phyloP scores from a whole-genome alignment of 2,329 filamentous ascomycete genomes.

The Elsinoe perseae region DNA sequence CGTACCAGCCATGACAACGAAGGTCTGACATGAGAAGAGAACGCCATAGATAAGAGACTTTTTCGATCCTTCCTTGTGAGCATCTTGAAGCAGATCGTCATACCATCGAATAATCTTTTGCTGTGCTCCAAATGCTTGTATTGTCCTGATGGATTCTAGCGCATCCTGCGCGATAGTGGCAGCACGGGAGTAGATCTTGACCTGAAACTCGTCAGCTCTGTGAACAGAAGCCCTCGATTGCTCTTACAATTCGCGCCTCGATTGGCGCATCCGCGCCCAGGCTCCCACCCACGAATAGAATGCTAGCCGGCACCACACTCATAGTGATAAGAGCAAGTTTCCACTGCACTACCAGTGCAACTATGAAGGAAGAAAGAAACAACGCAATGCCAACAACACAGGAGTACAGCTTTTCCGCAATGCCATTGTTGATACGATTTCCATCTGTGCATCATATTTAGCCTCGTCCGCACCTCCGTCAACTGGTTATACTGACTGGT shows the following conservation, averaged over 20 bases:
- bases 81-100: constrained; percentile 36
- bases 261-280: constrained; percentile 31
- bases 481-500: constrained; percentile 31
- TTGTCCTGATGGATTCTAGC: constrained; percentile 43
- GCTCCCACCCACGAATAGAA: constrained; percentile 27
- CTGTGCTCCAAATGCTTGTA: constrained; percentile 44
- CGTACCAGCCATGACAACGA: constrained; percentile 36
- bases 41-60: constrained; percentile 39
- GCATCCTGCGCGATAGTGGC: constrained; percentile 45
- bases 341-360: constrained; percentile 37
- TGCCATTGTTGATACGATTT: constrained; percentile 34
- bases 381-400: constrained; percentile 30
- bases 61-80: constrained; percentile 39
- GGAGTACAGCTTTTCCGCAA: constrained; percentile 34
- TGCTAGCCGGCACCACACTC: constrained; percentile 41
- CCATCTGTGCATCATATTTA: constrained; percentile 25
- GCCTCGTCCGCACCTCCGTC: background rate
- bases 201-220: constrained; percentile 8
- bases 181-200: constrained; percentile 37
- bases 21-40: constrained; percentile 37
- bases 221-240: background rate
- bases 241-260: constrained; percentile 30
- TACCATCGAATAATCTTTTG: constrained; percentile 38
- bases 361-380: constrained; percentile 35
- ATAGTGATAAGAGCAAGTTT: constrained; percentile 41